Conservation (phyloP, 1,139 yeast species). For the Lodderomyces oxycetoniae region DNA sequence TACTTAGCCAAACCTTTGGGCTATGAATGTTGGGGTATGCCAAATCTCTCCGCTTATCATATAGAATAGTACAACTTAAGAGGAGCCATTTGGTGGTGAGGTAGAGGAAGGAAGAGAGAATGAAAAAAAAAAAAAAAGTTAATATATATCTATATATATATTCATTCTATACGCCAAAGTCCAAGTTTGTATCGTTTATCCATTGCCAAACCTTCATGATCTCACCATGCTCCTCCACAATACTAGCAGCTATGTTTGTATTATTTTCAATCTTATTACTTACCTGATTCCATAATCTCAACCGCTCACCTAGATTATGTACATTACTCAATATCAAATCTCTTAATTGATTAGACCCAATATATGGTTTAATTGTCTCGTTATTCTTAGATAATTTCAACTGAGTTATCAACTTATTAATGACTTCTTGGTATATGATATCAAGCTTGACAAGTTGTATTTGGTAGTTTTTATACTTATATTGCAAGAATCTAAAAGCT, state of each 20-base stretch:
- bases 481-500: slow-evolving; percentile 24
- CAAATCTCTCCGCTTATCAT: slow-evolving; percentile 29
- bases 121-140: background rate
- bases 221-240: slow-evolving; percentile 77
- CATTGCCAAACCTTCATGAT: slow-evolving; percentile 89
- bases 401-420: slow-evolving; percentile 43
- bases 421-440: slow-evolving; percentile 38
- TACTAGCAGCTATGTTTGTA: slow-evolving; percentile 54
- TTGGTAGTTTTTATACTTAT: slow-evolving; percentile 30
- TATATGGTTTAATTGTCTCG: slow-evolving; percentile 35
- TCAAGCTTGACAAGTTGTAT: slow-evolving; percentile 29
- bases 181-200: slow-evolving; percentile 31
- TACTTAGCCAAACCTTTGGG: slow-evolving; percentile 40
- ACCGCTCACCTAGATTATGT: slow-evolving; percentile 39
- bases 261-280: slow-evolving; percentile 59
- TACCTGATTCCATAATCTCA: slow-evolving; percentile 61
- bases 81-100: no score
- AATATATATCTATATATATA: no score
- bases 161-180: slow-evolving; percentile 1
- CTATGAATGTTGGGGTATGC: slow-evolving; percentile 41
- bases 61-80: slow-evolving; percentile 3
- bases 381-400: slow-evolving; percentile 23
- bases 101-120: background rate
- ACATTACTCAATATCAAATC: slow-evolving; percentile 58
- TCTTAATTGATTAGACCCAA: slow-evolving; percentile 74